Base-by-base conservation (phyloP, 306 rosid genomes). In the Lithocarpus polystachyus region DNA sequence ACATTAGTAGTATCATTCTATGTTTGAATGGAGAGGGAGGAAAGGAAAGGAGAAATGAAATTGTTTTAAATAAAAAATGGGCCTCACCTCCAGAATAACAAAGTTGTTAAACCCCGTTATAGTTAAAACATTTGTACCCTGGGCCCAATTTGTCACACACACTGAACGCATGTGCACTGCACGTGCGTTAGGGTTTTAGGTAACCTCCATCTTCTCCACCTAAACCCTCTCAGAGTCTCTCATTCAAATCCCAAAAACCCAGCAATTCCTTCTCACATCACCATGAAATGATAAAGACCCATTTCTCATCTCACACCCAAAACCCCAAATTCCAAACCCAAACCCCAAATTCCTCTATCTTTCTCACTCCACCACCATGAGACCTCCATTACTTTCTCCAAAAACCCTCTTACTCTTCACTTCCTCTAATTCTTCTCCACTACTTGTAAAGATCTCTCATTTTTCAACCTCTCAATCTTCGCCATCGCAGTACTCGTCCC, bases 381-480 rank as follows among this genome's bases (percentile, higher is more conserved):
- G 74, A 24, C 79, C 29, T 22, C 64, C 51, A 48, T 48, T 13
- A 68, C 52, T 85, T 14, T 71, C 81, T 26, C 70, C 74, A 0
- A 86, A 29, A 57, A 77, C 60, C 20, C 51, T 82, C 73, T 52
- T n/a, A 18, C 40, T 81, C 35, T 22, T 75, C 71, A 62, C 83
- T 5, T 13, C 71, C 3, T 61, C n/a, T 10, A 56, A 67, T 26
- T 52, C 77, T 70, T 78, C 79, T 60, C 52, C 79, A 20, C 67
- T 81, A 23, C 57, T 82, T 33, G 53, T 89, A 43, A 85, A 73
- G 51, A 5, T 81, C 3, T 76, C 84, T 28, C 86, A 77, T 18
- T 72, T 87, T 1, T 77, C 93, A 18, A 26, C 82, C 29, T 82
- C 84, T 31, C 17, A 48, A 10, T 48, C 53, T 48, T 48, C 53